Conservation (phyloP, 2,329 filamentous ascomycete species). For the Fusarium albosuccineum region DNA sequence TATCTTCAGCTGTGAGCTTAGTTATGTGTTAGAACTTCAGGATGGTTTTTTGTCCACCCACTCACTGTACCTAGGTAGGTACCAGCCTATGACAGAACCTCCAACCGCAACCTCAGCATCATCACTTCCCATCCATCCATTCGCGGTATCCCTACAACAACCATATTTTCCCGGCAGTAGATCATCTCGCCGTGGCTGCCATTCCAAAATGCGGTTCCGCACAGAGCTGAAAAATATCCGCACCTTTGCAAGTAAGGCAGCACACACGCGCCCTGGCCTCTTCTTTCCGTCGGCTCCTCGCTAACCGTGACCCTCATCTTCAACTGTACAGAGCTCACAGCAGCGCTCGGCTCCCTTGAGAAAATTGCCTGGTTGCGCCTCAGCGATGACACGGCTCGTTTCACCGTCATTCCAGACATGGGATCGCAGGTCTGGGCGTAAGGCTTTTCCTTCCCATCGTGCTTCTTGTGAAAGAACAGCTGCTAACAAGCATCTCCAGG, state of each 20-base stretch:
- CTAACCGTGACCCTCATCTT: constrained; percentile 14
- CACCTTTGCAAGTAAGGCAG: constrained; percentile 71
- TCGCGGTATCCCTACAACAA: constrained; percentile 1
- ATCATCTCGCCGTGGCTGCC: constrained; percentile 1
- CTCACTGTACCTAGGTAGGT: background rate
- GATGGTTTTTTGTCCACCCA: no score
- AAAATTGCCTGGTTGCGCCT: constrained; percentile 93
- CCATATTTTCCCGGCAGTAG: constrained; percentile 6
- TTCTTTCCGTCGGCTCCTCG: background rate
- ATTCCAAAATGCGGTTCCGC: constrained; percentile 71
- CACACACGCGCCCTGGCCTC: background rate
- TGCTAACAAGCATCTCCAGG: constrained; percentile 50
- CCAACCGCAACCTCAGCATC: constrained; percentile 27
- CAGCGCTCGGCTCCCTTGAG: constrained; percentile 75
- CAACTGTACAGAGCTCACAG: constrained; percentile 67
- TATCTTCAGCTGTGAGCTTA: no score
- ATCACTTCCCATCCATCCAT: constrained; percentile 12
- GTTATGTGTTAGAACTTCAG: no score
- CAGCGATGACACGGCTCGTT: constrained; percentile 87
- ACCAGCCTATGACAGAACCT: constrained; percentile 15
- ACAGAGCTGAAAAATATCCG: constrained; percentile 75
- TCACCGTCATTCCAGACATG: constrained; percentile 94
- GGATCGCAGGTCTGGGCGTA: constrained; percentile 97
- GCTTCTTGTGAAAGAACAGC: background rate
- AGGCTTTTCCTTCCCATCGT: constrained; percentile 47